Percentiles rank a stretch among this genome's conserved stretches.
These are phyloP conservation scores for Aspergillus ellipticus DNA, from an alignment of 495 filamentous ascomycete species.

Conservation along the genomic window DNA sequence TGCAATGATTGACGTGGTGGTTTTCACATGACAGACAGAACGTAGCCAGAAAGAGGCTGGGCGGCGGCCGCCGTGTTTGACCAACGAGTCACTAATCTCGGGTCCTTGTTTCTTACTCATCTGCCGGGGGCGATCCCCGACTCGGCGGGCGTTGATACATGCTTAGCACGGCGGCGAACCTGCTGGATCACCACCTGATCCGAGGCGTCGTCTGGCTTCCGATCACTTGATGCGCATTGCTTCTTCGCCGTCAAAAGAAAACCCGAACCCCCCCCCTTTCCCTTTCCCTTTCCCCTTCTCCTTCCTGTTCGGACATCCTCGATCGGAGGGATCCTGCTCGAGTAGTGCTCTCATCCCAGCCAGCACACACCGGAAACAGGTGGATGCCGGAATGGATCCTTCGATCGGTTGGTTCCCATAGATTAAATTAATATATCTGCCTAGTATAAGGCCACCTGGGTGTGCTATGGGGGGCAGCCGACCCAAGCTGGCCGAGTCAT, in stretches of 20 bases:
- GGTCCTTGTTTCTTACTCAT: background rate
- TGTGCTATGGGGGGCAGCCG: background rate
- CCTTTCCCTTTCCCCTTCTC: too few species aligned
- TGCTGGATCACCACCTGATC: background rate
- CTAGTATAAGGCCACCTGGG: background rate
- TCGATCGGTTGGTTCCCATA: background rate
- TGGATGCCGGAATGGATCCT: background rate
- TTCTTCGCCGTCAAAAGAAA: background rate
- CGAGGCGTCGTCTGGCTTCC: background rate
- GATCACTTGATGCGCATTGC: conserved; percentile 8
- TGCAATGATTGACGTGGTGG: background rate
- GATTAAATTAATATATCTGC: conserved; percentile 4
- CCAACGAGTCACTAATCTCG: conserved; percentile 5
- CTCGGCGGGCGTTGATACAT: conserved; percentile 14
- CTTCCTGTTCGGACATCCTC: too few species aligned
- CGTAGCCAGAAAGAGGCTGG: background rate
- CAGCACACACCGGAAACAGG: background rate
- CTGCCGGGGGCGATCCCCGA: background rate
- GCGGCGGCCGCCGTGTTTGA: background rate
- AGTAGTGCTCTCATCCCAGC: too few species aligned
- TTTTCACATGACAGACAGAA: background rate
- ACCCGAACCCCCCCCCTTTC: too few species aligned
- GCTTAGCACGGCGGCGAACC: conserved; percentile 2
- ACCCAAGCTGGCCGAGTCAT: background rate
- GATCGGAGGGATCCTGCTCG: too few species aligned